Base-by-base conservation (phyloP, 2,329 filamentous ascomycete species). In the Zymoseptoria tritici region DNA sequence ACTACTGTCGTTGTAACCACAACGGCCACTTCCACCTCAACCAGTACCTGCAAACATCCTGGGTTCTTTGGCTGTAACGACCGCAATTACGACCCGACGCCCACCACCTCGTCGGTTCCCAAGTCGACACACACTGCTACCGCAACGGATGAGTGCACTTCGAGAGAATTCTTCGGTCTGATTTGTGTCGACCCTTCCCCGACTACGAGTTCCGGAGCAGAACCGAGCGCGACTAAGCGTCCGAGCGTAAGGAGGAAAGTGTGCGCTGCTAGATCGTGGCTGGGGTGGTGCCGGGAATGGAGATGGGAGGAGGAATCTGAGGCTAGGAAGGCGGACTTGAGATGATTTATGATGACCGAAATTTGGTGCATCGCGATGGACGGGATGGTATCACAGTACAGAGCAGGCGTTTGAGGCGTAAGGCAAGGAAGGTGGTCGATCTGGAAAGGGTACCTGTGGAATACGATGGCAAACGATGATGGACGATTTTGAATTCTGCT, bases 1-100 rank as follows among this genome's bases (percentile, higher is more conserved):
- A 68, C 36, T 16, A 46, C 36, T 13, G 36, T 62, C 3, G 62
- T 64, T 49, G 60, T 60, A 20, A 60, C 62, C 9, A 64, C 64
- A 49, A 62, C 60, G 83, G 9, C 72, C 8, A 85, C 83, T n/a
- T 85, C 83, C 3, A 91, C 87, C 1, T 82, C 90, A 3, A 91
- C 91, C 0, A 85, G 86, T 56, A 96, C 90, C 0, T 96, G 92
- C 76, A 83, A 94, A 73, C 96, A 91, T 1, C 92, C 92, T 31
- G 91, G 92, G 8, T 96, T 91, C 91, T 96, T 88, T 86, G 91
- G 85, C 70, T 86, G 84, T 72, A 84, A 85, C 49, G 83, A 82
- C 62, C 73, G 76, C 59, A 76, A 73, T 2, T 76, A 56, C 21
- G 58, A 58, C 42, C 64, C 64, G 13, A 64, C 63, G 3, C 62